Conservation (phyloP, 2,329 filamentous ascomycete species). For the Xylariaceae sp. region DNA sequence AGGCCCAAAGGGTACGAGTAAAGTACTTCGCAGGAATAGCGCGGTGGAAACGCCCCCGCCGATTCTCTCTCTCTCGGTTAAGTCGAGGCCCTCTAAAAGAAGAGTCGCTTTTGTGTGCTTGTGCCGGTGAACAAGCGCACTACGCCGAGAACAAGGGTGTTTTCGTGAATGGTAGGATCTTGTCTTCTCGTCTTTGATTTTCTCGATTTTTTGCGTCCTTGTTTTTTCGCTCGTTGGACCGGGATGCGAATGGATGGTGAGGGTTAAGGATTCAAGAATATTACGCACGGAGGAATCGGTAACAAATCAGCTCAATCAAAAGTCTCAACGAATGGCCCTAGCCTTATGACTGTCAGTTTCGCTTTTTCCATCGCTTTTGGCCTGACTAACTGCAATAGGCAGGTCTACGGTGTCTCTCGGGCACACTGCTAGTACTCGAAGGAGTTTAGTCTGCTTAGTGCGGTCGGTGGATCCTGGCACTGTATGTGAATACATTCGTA, state of each 20-base stretch:
- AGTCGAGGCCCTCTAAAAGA: background rate
- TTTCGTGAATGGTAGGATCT: background rate
- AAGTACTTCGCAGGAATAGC: no score
- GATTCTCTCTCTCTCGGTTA: background rate
- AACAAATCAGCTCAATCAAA: background rate
- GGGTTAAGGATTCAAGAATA: background rate
- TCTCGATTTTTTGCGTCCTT: background rate
- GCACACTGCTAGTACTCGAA: background rate
- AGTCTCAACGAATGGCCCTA: background rate
- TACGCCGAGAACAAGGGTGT: no score
- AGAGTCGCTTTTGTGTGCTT: background rate
- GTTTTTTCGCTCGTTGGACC: background rate
- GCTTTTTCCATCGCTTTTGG: background rate
- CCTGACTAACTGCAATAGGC: background rate
- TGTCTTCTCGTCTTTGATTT: background rate
- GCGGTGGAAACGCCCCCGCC: no score
- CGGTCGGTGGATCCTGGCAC: background rate
- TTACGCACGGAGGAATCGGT: background rate
- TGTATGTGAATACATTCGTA: no score
- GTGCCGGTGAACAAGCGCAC: no score
- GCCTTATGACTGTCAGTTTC: background rate
- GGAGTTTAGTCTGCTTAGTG: background rate
- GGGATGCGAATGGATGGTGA: background rate
- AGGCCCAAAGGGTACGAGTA: no score
- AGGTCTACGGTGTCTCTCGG: background rate